Evolutionary conservation across 164 flowering plant genomes (phyloP), one percentile per base, ranked within the genome.

Genomic region (Tetrastigma voinierianum): DNA sequence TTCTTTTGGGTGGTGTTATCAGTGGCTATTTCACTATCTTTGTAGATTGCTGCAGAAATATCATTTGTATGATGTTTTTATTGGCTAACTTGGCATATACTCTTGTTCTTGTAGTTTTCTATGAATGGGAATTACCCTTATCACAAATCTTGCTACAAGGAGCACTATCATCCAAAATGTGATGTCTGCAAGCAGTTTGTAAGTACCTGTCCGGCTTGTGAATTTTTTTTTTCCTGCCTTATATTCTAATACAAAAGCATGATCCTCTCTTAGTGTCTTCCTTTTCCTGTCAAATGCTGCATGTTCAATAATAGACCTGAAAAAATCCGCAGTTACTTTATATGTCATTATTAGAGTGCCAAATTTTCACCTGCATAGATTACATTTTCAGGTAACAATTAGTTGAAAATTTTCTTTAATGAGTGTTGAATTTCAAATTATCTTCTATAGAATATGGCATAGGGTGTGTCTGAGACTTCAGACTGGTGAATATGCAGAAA

Each of bases 171-270:
- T 70, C 96, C 98, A 47, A 93, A 82, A 72, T 93, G 98, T 79
- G 98, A 93, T 72, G 96, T 93, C 54, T 93, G 98, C 83, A 80
- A 79, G 70, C 75, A 84, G 59, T 93, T 84, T 75, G 96, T 93
- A 82, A 81, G 96, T 84, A 62, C 57, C 47, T 32, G 40, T 32
- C 40, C 40, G 5, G 40, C 40, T 32, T 32, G 40, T 3, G 40
- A 32, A 32, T 0, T 25, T n/a, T n/a, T n/a, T n/a, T n/a, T n/a
- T 25, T 25, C 40, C 6, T 32, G 40, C 40, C 40, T 3, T 32
- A 32, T 32, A 32, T 32, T 32, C 6, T 32, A 32, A 32, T 32
- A 4, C 40, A 32, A 32, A 32, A 32, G 40, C 40, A 32, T 32
- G 40, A 32, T 32, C 6, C 40, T 3, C 40, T 32, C 40, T 32